phyloP scores from a whole-genome alignment of 164 flowering plant genomes.

The Tinospora cordifolia region DNA sequence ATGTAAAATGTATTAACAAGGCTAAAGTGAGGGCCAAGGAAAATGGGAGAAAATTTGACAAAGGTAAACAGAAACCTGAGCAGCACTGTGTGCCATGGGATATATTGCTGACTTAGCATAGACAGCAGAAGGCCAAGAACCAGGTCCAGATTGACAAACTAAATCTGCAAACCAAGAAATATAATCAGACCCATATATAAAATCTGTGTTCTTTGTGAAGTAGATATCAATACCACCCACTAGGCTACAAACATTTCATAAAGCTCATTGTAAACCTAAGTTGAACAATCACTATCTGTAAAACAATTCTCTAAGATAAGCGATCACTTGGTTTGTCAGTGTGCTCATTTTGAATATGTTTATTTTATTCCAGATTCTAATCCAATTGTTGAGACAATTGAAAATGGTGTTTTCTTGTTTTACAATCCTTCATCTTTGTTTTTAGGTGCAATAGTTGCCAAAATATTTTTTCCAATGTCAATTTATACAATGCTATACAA shows the following conservation, averaged over 20 bases:
- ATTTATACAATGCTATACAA: neutral
- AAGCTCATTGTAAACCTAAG: neutral
- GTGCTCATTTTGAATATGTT: no score
- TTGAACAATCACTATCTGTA: no score
- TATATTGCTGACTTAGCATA: constrained; percentile 80
- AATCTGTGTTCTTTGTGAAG: neutral
- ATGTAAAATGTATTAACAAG: constrained; percentile 1
- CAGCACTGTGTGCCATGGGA: constrained; percentile 96
- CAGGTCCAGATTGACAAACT: constrained; percentile 98
- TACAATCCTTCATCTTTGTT: no score
- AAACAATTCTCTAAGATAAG: neutral
- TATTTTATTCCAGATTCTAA: no score
- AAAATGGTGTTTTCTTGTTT: no score
- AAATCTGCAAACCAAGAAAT: constrained; percentile 54
- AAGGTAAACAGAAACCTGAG: constrained; percentile 54
- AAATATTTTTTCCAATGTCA: neutral
- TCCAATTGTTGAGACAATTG: no score
- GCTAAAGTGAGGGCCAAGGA: neutral
- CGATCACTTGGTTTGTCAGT: neutral
- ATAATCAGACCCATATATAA: neutral
- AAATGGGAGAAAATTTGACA: neutral
- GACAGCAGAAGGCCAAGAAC: constrained; percentile 83
- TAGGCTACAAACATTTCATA: neutral
- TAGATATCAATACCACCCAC: neutral
- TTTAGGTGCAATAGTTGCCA: neutral